Evolutionary conservation across 164 flowering plant species (phyloP), one percentile per base, ranked within the genome.

Genomic region (Cinnamomum micranthum): DNA sequence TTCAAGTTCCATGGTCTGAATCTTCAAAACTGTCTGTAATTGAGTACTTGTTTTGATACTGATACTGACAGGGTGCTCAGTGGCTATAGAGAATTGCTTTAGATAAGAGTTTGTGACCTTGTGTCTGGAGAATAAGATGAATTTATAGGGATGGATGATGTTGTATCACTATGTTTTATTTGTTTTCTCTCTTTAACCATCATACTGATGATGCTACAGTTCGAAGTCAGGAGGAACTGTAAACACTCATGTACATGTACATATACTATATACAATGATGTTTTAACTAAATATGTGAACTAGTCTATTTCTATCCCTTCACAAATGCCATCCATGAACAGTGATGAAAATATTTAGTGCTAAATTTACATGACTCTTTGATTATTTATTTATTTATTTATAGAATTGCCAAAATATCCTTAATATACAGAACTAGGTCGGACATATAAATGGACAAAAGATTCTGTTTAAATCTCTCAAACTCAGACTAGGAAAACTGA

Each of bases 1-100:
- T 85, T 72, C 87, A 88, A 35, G 91, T 94, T 25, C 89, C 93
- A 25, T 92, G 98, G 98, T 79, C 86, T 33, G 33, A 47, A 62
- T 84, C 87, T 74, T 78, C 87, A 2, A 75, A 71, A 0, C 50
- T 76, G 0, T 86, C 89, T 50, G 17, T 72, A 4, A 78, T 90
- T 58, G 88, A 88, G 60, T 91, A 87, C 72, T 75, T 84, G 65
- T 90, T 86, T 77, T 93, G 75, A 80, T 5, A 20, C 28, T 1
- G 47, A 41, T 22, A 64, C 22, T 22, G 35, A 31, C 6, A 31
- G 6, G 35, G 35, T 31, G 1, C 35, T 6, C 35, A 31, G 35
- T 31, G 35, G 35, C 35, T 4, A 31, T 31, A 31, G 35, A 31
- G 35, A 11, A 11, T 17, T 64, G 3, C 28, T 24, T 17, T 0